Conservation (phyloP, 2,329 filamentous ascomycete genomes). For the Ciborinia camelliae region DNA sequence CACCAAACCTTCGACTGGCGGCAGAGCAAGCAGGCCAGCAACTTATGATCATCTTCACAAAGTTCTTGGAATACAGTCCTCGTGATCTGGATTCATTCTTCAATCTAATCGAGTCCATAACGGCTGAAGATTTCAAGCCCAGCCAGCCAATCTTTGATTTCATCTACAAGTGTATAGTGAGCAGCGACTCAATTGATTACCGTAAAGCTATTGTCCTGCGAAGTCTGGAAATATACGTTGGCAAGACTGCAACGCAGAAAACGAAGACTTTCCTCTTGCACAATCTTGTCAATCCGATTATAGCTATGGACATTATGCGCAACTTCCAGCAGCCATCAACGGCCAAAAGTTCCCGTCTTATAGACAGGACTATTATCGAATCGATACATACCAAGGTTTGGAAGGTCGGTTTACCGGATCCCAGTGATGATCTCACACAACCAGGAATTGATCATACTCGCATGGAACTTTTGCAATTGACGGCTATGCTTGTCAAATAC, state of each 20-base stretch:
- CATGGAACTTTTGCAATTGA: slow-evolving; percentile 93
- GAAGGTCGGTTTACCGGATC: slow-evolving; percentile 81
- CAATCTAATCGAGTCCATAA: slow-evolving; percentile 77
- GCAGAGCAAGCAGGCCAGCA: slow-evolving; percentile 88
- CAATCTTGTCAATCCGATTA: slow-evolving; percentile 89
- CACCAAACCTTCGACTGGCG: slow-evolving; percentile 71
- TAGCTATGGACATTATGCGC: slow-evolving; percentile 87
- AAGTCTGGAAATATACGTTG: slow-evolving; percentile 83
- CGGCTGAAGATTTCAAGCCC: slow-evolving; percentile 74
- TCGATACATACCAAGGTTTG: slow-evolving; percentile 89
- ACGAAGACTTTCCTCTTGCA: slow-evolving; percentile 91
- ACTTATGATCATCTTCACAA: slow-evolving; percentile 79
- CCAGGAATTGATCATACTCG: slow-evolving; percentile 90
- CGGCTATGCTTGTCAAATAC: slow-evolving; percentile 92
- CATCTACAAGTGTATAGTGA: slow-evolving; percentile 82
- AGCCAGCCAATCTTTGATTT: slow-evolving; percentile 75
- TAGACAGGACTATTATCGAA: slow-evolving; percentile 85
- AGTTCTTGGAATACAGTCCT: slow-evolving; percentile 70
- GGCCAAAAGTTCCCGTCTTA: slow-evolving; percentile 63
- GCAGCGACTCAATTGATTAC: slow-evolving; percentile 78
- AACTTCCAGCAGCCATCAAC: slow-evolving; percentile 61
- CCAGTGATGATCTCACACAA: slow-evolving; percentile 77
- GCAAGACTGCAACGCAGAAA: slow-evolving; percentile 75
- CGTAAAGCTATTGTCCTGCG: slow-evolving; percentile 78
- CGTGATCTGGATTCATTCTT: slow-evolving; percentile 82